phyloP scores from a whole-genome alignment of 2,329 filamentous ascomycete genomes.

The Colletotrichum chrysophilum region DNA sequence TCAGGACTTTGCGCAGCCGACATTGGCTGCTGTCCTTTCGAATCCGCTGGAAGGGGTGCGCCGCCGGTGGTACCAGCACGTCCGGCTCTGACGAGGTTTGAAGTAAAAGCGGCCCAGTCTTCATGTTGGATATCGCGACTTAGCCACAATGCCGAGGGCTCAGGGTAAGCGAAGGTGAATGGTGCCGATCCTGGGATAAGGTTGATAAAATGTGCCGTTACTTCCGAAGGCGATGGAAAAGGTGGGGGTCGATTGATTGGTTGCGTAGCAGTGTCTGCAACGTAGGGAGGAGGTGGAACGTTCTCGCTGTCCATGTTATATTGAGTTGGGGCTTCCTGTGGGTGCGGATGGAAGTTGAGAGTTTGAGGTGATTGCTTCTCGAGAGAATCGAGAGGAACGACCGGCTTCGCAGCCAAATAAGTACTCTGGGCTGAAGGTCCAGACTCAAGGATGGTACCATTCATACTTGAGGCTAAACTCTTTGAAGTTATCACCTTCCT shows the following conservation, averaged over 20 bases:
- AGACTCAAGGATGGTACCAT: neutral
- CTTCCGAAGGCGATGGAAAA: neutral
- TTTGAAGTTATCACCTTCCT: neutral
- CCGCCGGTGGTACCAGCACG: neutral
- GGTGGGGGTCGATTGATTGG: neutral
- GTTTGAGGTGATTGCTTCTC: neutral
- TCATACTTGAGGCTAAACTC: neutral
- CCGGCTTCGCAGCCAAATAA: neutral
- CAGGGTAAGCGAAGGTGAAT: neutral
- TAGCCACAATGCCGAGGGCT: neutral
- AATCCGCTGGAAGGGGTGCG: neutral
- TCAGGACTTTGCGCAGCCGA: neutral
- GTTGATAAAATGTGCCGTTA: neutral
- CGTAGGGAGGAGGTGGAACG: neutral
- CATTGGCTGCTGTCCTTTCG: neutral
- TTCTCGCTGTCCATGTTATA: fast-evolving
- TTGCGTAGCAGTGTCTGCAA: neutral
- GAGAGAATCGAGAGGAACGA: neutral
- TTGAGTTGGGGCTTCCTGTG: neutral
- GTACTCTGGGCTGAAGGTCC: neutral
- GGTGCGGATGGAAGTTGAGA: neutral
- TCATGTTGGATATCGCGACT: neutral
- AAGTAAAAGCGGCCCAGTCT: neutral
- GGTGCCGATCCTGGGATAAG: neutral
- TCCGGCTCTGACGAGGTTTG: neutral